Evolutionary conservation across 805 yeast species (phyloP).

Genomic region (Candida corydali): DNA sequence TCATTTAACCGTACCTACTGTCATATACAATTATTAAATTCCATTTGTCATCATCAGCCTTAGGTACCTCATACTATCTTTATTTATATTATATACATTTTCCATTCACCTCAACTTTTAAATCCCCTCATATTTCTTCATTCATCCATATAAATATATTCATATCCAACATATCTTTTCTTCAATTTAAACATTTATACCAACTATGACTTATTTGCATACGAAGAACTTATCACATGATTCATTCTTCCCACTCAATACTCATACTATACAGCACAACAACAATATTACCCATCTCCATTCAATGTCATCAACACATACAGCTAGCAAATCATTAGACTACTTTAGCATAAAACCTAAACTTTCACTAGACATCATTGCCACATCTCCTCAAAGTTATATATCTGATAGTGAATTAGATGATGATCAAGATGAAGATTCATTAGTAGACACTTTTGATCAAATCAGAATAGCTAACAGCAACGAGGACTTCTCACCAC

Average conservation of each 20-base stretch:
- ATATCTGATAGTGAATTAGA: slow-evolving; percentile 4
- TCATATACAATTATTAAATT: too few species aligned
- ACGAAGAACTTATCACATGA: slow-evolving; percentile 4
- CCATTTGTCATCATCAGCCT: too few species aligned
- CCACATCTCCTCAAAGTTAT: slow-evolving; percentile 1
- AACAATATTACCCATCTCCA: background rate
- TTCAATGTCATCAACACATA: background rate
- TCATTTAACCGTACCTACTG: background rate
- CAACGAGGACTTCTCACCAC: slow-evolving; percentile 2
- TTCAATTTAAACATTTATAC: background rate
- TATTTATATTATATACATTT: background rate
- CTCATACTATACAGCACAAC: background rate
- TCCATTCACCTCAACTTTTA: background rate
- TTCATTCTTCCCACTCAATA: slow-evolving; percentile 3
- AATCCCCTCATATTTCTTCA: too few species aligned
- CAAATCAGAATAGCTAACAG: slow-evolving; percentile 1
- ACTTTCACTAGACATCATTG: slow-evolving; percentile 4
- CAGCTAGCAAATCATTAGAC: slow-evolving; percentile 4
- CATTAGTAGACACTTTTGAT: slow-evolving; percentile 5
- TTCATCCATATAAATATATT: too few species aligned
- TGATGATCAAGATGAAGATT: background rate
- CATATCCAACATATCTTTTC: background rate
- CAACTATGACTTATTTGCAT: slow-evolving; percentile 1
- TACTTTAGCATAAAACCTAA: slow-evolving; percentile 9
- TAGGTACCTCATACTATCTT: too few species aligned